Percentiles rank a stretch among this genome's conserved stretches.
Conservation (phyloP, 768 basidiomycete genomes). For the Macrolepiota dolichaula region DNA sequence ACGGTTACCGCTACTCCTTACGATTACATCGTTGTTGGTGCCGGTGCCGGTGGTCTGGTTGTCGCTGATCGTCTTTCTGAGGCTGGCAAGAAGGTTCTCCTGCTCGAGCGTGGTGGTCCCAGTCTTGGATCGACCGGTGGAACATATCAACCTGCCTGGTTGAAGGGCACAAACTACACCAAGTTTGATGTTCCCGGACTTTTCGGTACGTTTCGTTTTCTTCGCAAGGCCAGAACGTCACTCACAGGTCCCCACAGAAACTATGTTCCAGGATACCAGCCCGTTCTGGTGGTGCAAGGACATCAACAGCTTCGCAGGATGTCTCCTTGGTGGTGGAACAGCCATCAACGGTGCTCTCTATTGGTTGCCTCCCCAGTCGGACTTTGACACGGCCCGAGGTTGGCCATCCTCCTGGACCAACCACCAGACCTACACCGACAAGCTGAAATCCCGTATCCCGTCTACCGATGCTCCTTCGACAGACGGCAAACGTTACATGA, state of each 20-base stretch:
- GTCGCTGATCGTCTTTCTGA: constrained; percentile 57
- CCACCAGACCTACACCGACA: constrained; percentile 43
- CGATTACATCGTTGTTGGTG: constrained; percentile 56
- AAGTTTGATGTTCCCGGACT: constrained; percentile 65
- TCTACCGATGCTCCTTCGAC: constrained; percentile 57
- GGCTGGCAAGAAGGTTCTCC: constrained; percentile 59
- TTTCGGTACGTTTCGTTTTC: constrained; percentile 40
- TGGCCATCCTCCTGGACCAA: constrained; percentile 57
- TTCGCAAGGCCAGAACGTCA: too few relatives aligned
- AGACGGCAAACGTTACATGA: constrained; percentile 56
- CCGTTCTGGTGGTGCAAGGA: constrained; percentile 69
- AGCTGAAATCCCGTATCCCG: constrained; percentile 48
- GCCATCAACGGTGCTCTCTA: constrained; percentile 62
- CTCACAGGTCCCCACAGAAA: too few relatives aligned
- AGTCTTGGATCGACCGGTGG: constrained; percentile 59
- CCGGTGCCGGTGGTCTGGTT: constrained; percentile 56
- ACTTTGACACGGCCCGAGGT: constrained; percentile 47
- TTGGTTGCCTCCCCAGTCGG: constrained; percentile 49
- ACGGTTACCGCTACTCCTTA: constrained; percentile 38
- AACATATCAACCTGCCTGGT: constrained; percentile 51
- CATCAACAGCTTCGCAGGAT: constrained; percentile 60
- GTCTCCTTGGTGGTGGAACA: constrained; percentile 60
- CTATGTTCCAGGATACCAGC: constrained; percentile 57
- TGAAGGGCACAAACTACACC: constrained; percentile 25
- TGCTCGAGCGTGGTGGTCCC: constrained; percentile 64